A percentile compares a stretch with the other conserved stretches of the same genome.
phyloP scores from a whole-genome alignment of 2,329 filamentous ascomycete species.

The Alternaria infectoria region DNA sequence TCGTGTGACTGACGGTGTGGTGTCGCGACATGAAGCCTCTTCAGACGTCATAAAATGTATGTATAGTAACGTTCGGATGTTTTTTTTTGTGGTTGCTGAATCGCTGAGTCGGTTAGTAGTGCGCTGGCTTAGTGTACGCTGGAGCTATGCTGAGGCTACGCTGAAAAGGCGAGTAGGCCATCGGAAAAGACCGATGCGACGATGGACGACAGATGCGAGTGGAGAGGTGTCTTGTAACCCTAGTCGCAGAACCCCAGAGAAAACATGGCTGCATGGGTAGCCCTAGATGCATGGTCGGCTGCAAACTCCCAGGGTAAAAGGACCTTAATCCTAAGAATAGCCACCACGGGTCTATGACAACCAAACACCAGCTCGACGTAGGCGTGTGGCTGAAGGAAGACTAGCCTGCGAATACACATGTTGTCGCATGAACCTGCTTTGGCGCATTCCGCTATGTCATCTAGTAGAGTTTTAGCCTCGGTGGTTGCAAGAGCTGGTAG shows the following conservation, averaged over 20 bases:
- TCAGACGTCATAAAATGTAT: slow-evolving; percentile 9
- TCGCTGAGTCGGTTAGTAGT: neutral
- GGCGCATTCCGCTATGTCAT: slow-evolving; percentile 26
- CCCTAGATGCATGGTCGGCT: slow-evolving; percentile 7
- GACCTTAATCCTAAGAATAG: slow-evolving; percentile 46
- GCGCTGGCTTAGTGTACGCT: neutral
- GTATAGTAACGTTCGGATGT: neutral
- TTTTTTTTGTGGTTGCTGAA: neutral
- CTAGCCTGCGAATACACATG: slow-evolving; percentile 34
- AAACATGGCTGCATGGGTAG: neutral
- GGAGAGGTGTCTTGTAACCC: slow-evolving; percentile 25
- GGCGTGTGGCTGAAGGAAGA: slow-evolving; percentile 25
- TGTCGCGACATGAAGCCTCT: neutral
- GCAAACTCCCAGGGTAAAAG: slow-evolving; percentile 31
- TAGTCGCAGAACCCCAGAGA: slow-evolving; percentile 13
- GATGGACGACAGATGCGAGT: slow-evolving; percentile 2
- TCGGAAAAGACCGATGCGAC: slow-evolving; percentile 1
- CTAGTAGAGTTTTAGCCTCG: slow-evolving; percentile 26
- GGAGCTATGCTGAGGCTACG: neutral
- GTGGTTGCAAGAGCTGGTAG: slow-evolving; percentile 8
- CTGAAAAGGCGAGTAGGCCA: neutral
- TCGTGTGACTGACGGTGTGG: neutral
- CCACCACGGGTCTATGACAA: slow-evolving; percentile 3
- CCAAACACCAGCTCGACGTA: slow-evolving; percentile 27
- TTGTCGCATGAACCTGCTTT: slow-evolving; percentile 39